These are phyloP conservation scores for Rhazya stricta DNA, from an alignment of 257 asterid species.

Conservation along the genomic window DNA sequence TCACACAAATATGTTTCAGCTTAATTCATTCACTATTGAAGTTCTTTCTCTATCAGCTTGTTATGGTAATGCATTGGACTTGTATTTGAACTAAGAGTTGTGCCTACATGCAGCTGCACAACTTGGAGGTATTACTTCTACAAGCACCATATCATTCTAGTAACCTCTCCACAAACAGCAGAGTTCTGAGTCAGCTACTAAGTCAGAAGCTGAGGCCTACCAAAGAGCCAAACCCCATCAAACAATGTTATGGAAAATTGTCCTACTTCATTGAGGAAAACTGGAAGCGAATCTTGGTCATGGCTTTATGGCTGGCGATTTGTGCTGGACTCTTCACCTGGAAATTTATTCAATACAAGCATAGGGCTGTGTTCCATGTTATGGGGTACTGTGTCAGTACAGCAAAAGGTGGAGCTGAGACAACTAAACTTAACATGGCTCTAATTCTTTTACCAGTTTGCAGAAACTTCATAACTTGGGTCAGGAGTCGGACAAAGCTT, in stretches of 20 bases:
- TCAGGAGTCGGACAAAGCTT: conserved; percentile 57
- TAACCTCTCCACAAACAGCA: conserved; percentile 20
- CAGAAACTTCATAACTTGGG: conserved; percentile 21
- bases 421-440: conserved; percentile 80
- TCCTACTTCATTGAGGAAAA: conserved; percentile 42
- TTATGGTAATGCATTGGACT: not conserved
- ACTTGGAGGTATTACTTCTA: conserved; percentile 28
- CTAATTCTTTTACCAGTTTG: conserved; percentile 78
- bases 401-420: conserved; percentile 82
- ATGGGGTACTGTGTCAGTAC: conserved; percentile 70
- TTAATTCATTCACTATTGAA: no score
- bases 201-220: conserved; percentile 33
- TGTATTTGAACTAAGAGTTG: not conserved
- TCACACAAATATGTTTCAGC: not conserved
- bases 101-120: conserved; percentile 17
- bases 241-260: conserved; percentile 14
- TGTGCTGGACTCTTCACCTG: conserved; percentile 50
- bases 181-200: conserved; percentile 25
- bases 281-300: conserved; percentile 63
- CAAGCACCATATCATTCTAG: conserved; percentile 22
- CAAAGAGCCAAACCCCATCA: conserved; percentile 25
- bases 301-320: conserved; percentile 44
- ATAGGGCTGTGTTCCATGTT: conserved; percentile 44
- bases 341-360: conserved; percentile 48
- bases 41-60: not conserved